Base-by-base conservation (phyloP, 2,329 filamentous ascomycete species). In the Fusarium praegraminearum region DNA sequence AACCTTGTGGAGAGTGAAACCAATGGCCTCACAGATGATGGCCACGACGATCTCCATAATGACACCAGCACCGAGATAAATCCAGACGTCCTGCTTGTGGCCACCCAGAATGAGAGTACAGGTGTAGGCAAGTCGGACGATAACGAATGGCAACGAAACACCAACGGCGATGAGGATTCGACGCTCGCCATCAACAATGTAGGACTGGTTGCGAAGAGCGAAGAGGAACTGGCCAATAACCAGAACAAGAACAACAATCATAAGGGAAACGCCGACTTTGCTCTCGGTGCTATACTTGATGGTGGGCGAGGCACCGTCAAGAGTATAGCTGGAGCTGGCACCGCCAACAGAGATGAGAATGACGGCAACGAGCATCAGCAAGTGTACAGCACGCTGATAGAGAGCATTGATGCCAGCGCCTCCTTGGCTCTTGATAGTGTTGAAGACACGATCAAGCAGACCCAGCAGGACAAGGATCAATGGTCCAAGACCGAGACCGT, bases 121-220 rank as follows among this genome's bases (percentile, higher is more conserved):
- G 20, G 76, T 73, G 62, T 80, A 80, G 13, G 62, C 61, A 20
- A 80, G 70, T 32, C 78, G 76, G 20, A 79, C 77, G 10, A 77
- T 46, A 43, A 79, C 74, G 54, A 80, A 79, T 5, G 79, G 79
- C 11, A 79, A 52, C 44, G 77, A 78, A 28, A 71, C 59, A n/a
- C 72, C 51, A 43, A 83, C 77, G 15, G 77, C 78, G 30, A 86
- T 80, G 12, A 89, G 78, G 41, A 89, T 83, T 18, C 85, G 83
- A 65, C 84, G 83, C 75, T 89, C 87, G n/a, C 87, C 80, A 63
- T 86, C 75, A 38, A 80, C 81, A 22, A 82, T 69, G 41, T 72
- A 76, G 57, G 78, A 75, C 38, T 79, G 80, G 69, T 81, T 81
- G 36, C 80, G 75, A 20, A 82, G 57, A 24, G 77, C 76, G n/a